phyloP scores from a whole-genome alignment of 2,329 filamentous ascomycete species.

The Aspergillus sojae region DNA sequence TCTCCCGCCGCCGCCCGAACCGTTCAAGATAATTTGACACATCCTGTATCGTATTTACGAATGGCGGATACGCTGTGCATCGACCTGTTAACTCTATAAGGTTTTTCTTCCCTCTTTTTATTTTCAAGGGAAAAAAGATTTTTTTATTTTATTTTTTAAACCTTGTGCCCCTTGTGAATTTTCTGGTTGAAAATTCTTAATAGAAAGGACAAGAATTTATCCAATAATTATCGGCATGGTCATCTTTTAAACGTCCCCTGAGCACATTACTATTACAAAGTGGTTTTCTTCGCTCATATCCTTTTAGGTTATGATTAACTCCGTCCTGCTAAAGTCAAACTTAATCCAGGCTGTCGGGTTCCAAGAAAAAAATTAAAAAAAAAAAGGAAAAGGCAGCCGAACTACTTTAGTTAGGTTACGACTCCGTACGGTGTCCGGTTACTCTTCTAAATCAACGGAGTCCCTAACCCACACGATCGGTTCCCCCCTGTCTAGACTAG shows the following conservation, averaged over 20 bases:
- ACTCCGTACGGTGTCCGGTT: neutral
- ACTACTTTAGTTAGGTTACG: neutral
- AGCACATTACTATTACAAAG: neutral
- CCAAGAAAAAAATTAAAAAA: constrained; percentile 12
- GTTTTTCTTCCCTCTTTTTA: neutral
- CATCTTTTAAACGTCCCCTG: neutral
- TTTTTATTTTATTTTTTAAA: neutral
- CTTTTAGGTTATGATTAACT: constrained; percentile 32
- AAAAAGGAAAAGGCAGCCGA: constrained; percentile 16
- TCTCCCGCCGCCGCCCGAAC: constrained; percentile 19
- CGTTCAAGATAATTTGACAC: constrained; percentile 9
- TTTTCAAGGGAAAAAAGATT: neutral
- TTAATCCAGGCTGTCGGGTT: constrained; percentile 43
- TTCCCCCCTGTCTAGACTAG: constrained; percentile 2
- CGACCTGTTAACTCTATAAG: neutral
- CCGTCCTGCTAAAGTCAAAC: constrained; percentile 38
- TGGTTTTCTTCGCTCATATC: constrained; percentile 5
- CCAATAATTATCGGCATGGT: neutral
- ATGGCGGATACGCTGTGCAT: neutral
- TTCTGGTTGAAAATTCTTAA: neutral
- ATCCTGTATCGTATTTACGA: constrained; percentile 1
- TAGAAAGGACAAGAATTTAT: neutral
- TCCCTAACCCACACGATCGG: constrained; percentile 3
- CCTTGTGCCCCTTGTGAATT: neutral
- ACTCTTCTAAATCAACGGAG: constrained; percentile 1